Conservation (phyloP, 768 basidiomycete species). For the Lactarius sp. region DNA sequence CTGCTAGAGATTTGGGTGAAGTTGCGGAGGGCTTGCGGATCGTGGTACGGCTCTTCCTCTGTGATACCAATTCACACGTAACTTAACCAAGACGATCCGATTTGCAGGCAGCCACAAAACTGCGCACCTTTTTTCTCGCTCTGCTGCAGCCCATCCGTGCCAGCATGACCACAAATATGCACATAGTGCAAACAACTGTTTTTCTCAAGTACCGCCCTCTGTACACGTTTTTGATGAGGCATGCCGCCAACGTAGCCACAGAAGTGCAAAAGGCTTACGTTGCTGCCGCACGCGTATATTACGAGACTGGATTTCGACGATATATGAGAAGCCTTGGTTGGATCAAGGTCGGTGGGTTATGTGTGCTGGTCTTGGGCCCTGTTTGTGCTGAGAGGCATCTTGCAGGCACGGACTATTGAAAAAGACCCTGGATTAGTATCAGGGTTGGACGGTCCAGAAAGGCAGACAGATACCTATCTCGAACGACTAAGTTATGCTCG, state of each 20-base stretch:
- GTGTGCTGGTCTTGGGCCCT: not conserved
- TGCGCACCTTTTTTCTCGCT: constrained; percentile 80
- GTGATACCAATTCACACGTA: not conserved
- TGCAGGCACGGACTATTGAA: constrained; percentile 63
- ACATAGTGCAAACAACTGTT: constrained; percentile 83
- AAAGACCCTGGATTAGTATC: constrained; percentile 60
- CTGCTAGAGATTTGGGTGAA: constrained; percentile 76
- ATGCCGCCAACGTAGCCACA: constrained; percentile 72
- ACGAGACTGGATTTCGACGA: constrained; percentile 91
- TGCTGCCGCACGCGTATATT: constrained; percentile 80
- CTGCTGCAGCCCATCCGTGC: constrained; percentile 77
- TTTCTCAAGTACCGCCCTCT: constrained; percentile 79
- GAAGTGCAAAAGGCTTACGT: constrained; percentile 89
- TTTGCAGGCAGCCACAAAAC: constrained; percentile 77
- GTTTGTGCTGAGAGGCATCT: not conserved
- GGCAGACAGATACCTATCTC: constrained; percentile 38
- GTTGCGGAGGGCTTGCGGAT: constrained; percentile 84
- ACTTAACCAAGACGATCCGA: not conserved
- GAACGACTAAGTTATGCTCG: constrained; percentile 62
- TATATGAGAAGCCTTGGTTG: constrained; percentile 78
- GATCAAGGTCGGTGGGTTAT: constrained; percentile 55
- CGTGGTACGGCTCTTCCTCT: constrained; percentile 53
- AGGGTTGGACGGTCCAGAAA: constrained; percentile 40
- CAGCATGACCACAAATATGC: constrained; percentile 88
- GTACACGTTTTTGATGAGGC: constrained; percentile 80